phyloP scores from a whole-genome alignment of 2,329 filamentous ascomycete species.

The Ophiostoma sp. region DNA sequence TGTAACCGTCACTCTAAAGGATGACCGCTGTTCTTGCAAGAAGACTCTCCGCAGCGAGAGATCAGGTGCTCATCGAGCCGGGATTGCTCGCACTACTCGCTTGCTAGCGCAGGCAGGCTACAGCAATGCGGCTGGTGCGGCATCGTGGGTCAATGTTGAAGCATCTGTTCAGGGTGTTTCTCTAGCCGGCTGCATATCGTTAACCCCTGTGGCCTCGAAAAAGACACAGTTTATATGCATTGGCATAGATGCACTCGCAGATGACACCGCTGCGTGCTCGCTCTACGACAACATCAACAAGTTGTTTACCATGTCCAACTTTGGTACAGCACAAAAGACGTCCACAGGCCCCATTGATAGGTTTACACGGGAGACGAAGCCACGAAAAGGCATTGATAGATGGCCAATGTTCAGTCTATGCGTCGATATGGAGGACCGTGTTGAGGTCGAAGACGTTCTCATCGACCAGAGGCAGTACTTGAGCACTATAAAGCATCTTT shows the following conservation, averaged over 20 bases:
- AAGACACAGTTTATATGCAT: conserved; percentile 76
- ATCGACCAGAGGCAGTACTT: conserved; percentile 46
- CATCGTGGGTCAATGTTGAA: conserved; percentile 64
- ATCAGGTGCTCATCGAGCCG: conserved; percentile 22
- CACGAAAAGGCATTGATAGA: conserved; percentile 63
- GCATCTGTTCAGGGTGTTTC: conserved; percentile 58
- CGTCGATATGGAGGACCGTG: conserved; percentile 42
- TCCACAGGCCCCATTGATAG: conserved; percentile 33
- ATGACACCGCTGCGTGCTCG: conserved; percentile 52
- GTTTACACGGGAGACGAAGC: conserved; percentile 32
- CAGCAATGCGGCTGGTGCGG: conserved; percentile 46
- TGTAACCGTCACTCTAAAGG: conserved; percentile 55
- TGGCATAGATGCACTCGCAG: conserved; percentile 61
- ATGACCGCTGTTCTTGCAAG: conserved; percentile 40
- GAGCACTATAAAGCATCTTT: conserved; percentile 56
- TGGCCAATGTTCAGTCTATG: conserved; percentile 89
- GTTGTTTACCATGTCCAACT: conserved; percentile 69
- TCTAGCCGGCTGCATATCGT: conserved; percentile 66
- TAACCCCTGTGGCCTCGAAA: conserved; percentile 64
- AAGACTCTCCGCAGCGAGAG: conserved; percentile 23
- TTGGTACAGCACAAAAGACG: conserved; percentile 49
- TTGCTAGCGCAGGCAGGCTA: conserved; percentile 64
- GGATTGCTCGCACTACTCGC: conserved; percentile 37
- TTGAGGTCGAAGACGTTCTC: conserved; percentile 39
- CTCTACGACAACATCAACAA: conserved; percentile 75